Evolutionary conservation across 768 basidiomycete species (phyloP), one percentile per base, ranked within the genome.

Genomic region (Tulasnella sp.): DNA sequence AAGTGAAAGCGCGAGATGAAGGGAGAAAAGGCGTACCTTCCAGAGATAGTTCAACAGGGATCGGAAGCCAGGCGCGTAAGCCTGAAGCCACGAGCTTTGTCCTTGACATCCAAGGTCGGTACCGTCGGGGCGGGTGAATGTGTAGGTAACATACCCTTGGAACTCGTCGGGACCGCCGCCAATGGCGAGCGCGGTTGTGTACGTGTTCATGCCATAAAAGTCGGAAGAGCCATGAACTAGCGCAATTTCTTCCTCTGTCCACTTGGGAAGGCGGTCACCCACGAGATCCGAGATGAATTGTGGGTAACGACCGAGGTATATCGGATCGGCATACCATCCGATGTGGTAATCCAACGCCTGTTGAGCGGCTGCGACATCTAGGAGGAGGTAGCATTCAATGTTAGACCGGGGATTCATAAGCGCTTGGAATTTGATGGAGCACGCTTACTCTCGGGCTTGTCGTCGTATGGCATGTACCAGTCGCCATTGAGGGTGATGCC

Each of bases 401-500:
- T 47, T 21, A 27, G 41, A 52, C 47, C 19, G 19, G 21, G 3
- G 4, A n/a, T 19, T 24, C 23, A 56, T 30, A n/a, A 13, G 51
- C n/a, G 19, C 26, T 19, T 17, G 13, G 24, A 49, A 47, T 34
- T 42, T 9, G 42, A 43, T 61, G 61, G 49, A 48, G 51, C 38
- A 11, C 5, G 72, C 82, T 65, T 67, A 87, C 86, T 87, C 66
- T 82, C 80, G 9, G 78, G 80, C 42, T 69, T 75, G 63, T 85
- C 77, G 64, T 86, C 83, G 62, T 81, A 88, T 7, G 87, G 86
- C 68, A 84, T 80, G 30, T 79, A 75, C 83, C 83, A 86, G 68
- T 86, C 83, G 10, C 85, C 83, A 65, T 87, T 87, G 47, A 88
- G 74, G 0, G 86, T 88, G 67, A 89, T 86, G n/a, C 85, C 86